Base-by-base conservation (phyloP, 2,329 filamentous ascomycete genomes). In the Falciphora oryzae region DNA sequence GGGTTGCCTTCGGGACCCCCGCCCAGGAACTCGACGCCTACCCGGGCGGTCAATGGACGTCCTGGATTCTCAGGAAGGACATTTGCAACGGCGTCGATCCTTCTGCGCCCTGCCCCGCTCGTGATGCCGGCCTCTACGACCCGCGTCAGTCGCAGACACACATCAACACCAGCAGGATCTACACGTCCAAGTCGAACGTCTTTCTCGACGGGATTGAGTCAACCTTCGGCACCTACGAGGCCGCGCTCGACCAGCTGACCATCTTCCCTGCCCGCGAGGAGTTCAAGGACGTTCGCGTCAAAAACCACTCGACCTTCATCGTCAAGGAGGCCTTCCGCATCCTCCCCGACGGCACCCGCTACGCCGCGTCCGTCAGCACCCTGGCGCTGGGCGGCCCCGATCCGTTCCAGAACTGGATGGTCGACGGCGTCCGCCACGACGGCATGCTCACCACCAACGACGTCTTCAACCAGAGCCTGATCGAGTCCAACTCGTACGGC, bases 401-500 rank as follows among this genome's bases (percentile, higher is more conserved):
- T 7, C 27, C 28, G 18, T 58, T 69, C 62, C 67, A 67, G 25
- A 35, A 35, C 32, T 35, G 32, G 32, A 35, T 14, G 11, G 32
- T 35, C 11, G 32, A 35, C 11, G 11, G 11, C 32, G 11, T 35
- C 32, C 32, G 32, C 32, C 32, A 35, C 11, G 32, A 35, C 3
- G 32, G 32, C 11, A 35, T 35, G 32, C 32, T 35, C 11, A 35
- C 32, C 32, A 35, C 32, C 32, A 35, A 35, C 32, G 32, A 35
- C 11, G 32, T 35, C 11, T 35, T 35, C 32, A 28, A n/a, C 0
- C n/a, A 35, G 2, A 64, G 65, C 27, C 25, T 62, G 11, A 72
- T 70, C 29, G 66, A 69, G 1, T 74, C 71, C 1, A 70, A 66
- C 22, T 73, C 71, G 2, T 75, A 71, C 57, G 69, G 70, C 22